phyloP scores from a whole-genome alignment of 2,329 filamentous ascomycete genomes.

The Alternaria infectoria region DNA sequence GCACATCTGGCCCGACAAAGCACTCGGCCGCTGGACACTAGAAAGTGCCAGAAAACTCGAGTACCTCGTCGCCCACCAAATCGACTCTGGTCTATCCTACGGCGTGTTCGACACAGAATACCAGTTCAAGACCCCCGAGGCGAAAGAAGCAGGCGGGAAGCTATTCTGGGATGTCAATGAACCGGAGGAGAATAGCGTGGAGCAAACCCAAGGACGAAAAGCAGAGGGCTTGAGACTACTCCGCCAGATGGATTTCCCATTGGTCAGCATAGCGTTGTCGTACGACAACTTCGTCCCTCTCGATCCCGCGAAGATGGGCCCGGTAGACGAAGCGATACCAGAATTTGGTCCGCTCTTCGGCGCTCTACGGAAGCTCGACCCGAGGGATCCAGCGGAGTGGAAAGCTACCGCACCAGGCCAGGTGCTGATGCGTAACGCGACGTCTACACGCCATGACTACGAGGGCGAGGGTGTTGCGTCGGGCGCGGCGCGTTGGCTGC shows the following conservation, averaged over 20 bases:
- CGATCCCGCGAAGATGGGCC: slow-evolving; percentile 30
- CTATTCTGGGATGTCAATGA: slow-evolving; percentile 35
- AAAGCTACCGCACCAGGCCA: slow-evolving; percentile 33
- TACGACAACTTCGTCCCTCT: slow-evolving; percentile 42
- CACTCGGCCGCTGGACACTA: slow-evolving; percentile 22
- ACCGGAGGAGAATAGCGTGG: slow-evolving; percentile 8
- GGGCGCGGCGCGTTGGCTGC: slow-evolving; percentile 44
- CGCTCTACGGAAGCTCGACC: slow-evolving; percentile 25
- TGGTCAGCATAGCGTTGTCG: slow-evolving; percentile 46
- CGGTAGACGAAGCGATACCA: slow-evolving; percentile 30
- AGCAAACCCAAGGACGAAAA: slow-evolving; percentile 21
- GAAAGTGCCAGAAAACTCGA: slow-evolving; percentile 1
- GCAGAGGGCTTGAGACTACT: slow-evolving; percentile 32
- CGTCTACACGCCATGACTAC: slow-evolving; percentile 46
- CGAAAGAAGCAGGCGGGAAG: slow-evolving; percentile 30
- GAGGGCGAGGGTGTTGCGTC: slow-evolving; percentile 45
- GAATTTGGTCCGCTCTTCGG: slow-evolving; percentile 32
- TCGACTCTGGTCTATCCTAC: slow-evolving; percentile 44
- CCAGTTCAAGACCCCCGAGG: slow-evolving; percentile 42
- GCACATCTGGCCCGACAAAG: slow-evolving; percentile 29
- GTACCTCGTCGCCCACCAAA: slow-evolving; percentile 45
- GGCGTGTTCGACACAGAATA: slow-evolving; percentile 51
- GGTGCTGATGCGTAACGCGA: slow-evolving; percentile 48
- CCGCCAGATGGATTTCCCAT: slow-evolving; percentile 49
- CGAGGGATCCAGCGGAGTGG: slow-evolving; percentile 35